Base-by-base conservation (phyloP, 2,329 filamentous ascomycete species). In the Seiridium unicorne region DNA sequence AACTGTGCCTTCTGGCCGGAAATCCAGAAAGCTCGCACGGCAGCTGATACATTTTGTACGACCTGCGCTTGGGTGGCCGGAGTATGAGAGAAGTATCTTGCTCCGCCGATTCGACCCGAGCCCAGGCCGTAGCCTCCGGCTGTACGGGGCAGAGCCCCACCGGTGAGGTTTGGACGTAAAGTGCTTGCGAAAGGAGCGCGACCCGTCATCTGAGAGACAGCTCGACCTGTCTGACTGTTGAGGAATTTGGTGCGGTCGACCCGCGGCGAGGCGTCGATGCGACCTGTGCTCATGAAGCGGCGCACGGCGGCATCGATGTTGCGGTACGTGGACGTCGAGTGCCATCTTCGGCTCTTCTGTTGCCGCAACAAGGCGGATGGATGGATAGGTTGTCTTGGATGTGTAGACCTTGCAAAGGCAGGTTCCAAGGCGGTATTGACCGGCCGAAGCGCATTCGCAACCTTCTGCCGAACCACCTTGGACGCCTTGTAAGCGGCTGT, bases 41-140 rank as follows among this genome's bases (percentile, higher is more conserved):
- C 95, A 67, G 93, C 89, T 10, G 92, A 96, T n/a, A 97, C 94
- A 75, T 97, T 97, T 74, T 95, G 90, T 56, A 98, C 86, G 51
- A 98, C 92, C 73, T 98, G 92, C 1, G 93, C 92, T 44, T 92
- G 93, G 6, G 89, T 86, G 8, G 91, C 89, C 1, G 94, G 92
- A 1, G 88, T 86, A 76, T 97, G 93, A 1, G 92, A 96, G 77
- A 98, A 98, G 79, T 94, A 94, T 65, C 94, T 85, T 32, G 88
- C 87, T 49, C 89, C 91, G 65, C 90, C 87, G 61, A 86, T 74
- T 51, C 88, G 83, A 38, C 89, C 89, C 55, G 87, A 85, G 36
- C 91, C 91, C 44, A 91, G 78, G 64, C 83, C 83, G 72, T 99
- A 99, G n/a, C 95, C 95, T 65, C 94, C 93, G 6, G 93, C 91